phyloP scores from a whole-genome alignment of 192 early-diverging fungal genomes.

The Rhizophagus sp. region DNA sequence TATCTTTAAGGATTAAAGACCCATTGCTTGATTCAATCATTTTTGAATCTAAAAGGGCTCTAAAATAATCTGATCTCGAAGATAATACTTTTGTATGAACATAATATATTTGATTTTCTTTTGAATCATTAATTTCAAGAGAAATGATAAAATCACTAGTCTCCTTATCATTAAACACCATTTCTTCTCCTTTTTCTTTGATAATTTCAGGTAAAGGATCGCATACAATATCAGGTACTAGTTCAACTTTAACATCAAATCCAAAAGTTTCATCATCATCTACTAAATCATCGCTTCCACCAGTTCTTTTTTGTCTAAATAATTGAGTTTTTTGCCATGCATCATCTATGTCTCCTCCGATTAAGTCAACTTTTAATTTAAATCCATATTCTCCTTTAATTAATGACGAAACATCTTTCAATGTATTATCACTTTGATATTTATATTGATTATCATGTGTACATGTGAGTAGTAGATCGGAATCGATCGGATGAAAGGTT shows the following conservation, averaged over 20 bases:
- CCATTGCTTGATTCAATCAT: not conserved
- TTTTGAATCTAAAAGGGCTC: constrained; percentile 7
- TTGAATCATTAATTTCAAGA: not conserved
- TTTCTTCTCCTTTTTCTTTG: not conserved
- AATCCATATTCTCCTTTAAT: constrained; percentile 9
- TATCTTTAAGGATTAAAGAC: not conserved
- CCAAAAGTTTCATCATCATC: constrained; percentile 2
- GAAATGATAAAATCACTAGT: constrained; percentile 14
- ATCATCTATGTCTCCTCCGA: not conserved
- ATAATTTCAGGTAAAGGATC: not conserved
- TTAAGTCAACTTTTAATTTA: not conserved
- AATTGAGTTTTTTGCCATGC: constrained; percentile 1
- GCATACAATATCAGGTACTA: not conserved
- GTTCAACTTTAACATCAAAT: constrained; percentile 6
- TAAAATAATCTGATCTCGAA: not conserved
- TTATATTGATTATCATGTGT: not conserved
- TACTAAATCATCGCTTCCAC: not conserved
- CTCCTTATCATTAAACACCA: not conserved
- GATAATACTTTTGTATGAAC: constrained; percentile 1
- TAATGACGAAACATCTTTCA: not conserved
- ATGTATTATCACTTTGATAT: not conserved
- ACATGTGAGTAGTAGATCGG: not conserved
- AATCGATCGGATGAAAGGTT: not conserved
- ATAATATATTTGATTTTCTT: not conserved
- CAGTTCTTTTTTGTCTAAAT: constrained; percentile 1